Conservation (phyloP, 768 basidiomycete genomes). For the Mycena metata region DNA sequence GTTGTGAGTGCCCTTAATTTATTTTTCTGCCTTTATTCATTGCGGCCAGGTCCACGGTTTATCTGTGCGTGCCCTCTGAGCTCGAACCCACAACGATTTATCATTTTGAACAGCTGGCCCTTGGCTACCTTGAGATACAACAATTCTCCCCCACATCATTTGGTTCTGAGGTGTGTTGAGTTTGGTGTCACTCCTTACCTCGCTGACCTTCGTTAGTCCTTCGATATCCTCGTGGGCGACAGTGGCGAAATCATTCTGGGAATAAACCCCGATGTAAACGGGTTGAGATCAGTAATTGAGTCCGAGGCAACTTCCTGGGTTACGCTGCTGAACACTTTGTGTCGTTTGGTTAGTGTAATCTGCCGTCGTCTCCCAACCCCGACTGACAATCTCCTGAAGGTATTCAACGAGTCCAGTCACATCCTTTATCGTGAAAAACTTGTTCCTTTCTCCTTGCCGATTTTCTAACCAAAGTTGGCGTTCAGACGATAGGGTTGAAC, state of each 20-base stretch:
- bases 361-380: no score
- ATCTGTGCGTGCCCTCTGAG: not conserved
- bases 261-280: not conserved
- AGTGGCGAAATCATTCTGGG: not conserved
- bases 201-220: not conserved
- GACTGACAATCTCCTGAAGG: not conserved
- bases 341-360: not conserved
- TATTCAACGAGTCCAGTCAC: not conserved
- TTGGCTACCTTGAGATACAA: not conserved
- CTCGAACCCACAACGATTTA: no score
- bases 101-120: not conserved
- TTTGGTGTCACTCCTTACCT: not conserved
- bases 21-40: no score
- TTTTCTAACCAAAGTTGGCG: not conserved
- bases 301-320: not conserved
- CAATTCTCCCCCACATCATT: not conserved
- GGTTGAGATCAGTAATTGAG: not conserved
- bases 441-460: not conserved
- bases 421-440: not conserved
- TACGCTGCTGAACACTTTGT: not conserved
- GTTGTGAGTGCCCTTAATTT: not conserved
- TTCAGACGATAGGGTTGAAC: slow-evolving; percentile 4
- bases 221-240: slow-evolving; percentile 4
- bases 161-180: not conserved
- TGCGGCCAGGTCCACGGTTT: not conserved